phyloP scores from a whole-genome alignment of 768 basidiomycete genomes.

The Boletellus sp. region DNA sequence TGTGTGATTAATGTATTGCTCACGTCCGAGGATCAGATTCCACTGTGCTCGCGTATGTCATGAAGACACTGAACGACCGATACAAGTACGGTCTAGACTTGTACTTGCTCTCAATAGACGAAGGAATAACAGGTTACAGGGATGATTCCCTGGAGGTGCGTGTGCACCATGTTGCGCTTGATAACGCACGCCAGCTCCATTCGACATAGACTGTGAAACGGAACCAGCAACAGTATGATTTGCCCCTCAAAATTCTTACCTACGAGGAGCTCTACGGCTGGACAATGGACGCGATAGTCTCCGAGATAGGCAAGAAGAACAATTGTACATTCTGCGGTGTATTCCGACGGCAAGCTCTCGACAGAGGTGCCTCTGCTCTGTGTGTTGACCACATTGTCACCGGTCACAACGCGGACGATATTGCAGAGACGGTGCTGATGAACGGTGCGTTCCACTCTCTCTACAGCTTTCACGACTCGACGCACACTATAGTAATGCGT shows the following conservation, averaged over 20 bases:
- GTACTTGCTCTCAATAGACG: conserved; percentile 93
- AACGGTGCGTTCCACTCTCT: conserved; percentile 63
- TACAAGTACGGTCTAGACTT: conserved; percentile 90
- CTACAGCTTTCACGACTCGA: neutral
- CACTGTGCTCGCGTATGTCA: conserved; percentile 94
- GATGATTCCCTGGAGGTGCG: conserved; percentile 93
- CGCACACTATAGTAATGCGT: conserved; percentile 74
- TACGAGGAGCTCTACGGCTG: conserved; percentile 97
- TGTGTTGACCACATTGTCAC: conserved; percentile 97
- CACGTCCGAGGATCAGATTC: conserved; percentile 59
- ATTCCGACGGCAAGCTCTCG: conserved; percentile 92
- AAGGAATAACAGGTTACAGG: conserved; percentile 96
- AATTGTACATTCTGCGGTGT: conserved; percentile 99
- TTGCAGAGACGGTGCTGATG: conserved; percentile 98
- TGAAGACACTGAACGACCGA: conserved; percentile 92
- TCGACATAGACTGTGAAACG: conserved; percentile 85
- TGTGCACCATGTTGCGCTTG: conserved; percentile 1
- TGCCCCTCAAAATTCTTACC: conserved; percentile 93
- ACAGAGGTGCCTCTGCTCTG: conserved; percentile 86
- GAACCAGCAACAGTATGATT: conserved; percentile 91
- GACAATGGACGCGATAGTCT: conserved; percentile 98
- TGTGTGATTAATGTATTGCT: neutral
- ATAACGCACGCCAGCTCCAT: neutral
- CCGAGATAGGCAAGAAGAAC: conserved; percentile 93
- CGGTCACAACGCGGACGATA: conserved; percentile 98